Conservation (phyloP, 169 alveolate genomes). For the Plasmodium coatneyi region DNA sequence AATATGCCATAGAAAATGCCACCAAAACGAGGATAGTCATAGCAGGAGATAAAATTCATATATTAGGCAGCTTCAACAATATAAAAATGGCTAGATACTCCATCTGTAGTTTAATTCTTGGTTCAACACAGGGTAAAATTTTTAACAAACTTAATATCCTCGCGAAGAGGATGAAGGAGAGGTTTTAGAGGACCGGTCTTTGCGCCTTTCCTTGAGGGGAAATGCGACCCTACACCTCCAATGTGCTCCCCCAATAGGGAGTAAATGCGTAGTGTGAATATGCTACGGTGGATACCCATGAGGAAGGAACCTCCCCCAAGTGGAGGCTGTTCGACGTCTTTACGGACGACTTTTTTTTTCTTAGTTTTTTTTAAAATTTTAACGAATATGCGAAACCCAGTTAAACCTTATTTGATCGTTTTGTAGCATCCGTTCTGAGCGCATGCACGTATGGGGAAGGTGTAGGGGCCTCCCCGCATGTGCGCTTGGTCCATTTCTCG, state of each 20-base stretch:
- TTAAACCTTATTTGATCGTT: background rate
- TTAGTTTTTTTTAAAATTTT: background rate
- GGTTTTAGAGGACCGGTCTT: slow-evolving; percentile 74
- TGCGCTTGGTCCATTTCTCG: background rate
- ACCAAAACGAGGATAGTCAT: slow-evolving; percentile 98
- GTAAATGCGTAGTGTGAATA: background rate
- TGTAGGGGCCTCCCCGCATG: background rate
- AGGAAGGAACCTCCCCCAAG: background rate
- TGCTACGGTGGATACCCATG: background rate
- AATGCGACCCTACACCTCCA: background rate
- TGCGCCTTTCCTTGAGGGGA: background rate
- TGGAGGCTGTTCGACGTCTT: background rate
- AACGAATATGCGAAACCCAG: background rate
- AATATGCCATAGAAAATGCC: slow-evolving; percentile 98
- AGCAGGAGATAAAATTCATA: slow-evolving; percentile 86
- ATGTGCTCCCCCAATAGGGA: background rate
- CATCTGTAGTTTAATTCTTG: slow-evolving; percentile 97
- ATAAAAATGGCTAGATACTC: slow-evolving; percentile 98
- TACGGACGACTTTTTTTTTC: background rate
- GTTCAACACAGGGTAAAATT: slow-evolving; percentile 98
- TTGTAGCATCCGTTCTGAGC: background rate
- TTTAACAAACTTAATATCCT: slow-evolving; percentile 94
- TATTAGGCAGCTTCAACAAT: slow-evolving; percentile 93
- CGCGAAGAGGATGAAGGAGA: slow-evolving; percentile 93
- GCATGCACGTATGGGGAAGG: background rate